Conservation (phyloP, 257 asterid species). For the Forsythia viridissima region DNA sequence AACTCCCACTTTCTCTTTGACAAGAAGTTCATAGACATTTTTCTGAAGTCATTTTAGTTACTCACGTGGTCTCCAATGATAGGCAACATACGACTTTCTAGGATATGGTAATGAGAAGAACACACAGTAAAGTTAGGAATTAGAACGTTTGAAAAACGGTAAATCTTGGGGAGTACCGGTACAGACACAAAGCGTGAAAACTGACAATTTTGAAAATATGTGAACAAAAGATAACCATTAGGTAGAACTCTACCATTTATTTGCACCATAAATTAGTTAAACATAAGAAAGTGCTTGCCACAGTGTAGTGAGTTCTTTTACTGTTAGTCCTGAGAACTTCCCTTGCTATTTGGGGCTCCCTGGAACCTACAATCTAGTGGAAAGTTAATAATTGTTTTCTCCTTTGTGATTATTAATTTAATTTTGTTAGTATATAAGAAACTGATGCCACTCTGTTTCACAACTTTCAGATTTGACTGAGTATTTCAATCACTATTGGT, state of each 20-base stretch:
- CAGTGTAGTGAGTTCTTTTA: too few species aligned
- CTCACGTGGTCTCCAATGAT: background rate
- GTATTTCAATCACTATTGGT: background rate
- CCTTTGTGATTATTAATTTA: background rate
- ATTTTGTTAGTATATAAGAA: background rate
- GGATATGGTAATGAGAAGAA: background rate
- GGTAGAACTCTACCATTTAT: background rate
- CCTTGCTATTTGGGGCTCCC: too few species aligned
- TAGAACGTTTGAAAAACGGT: background rate
- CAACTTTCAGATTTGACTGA: background rate
- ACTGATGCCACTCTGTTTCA: background rate
- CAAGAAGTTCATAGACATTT: constrained; percentile 9
- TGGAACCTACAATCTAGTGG: too few species aligned
- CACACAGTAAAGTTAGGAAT: background rate
- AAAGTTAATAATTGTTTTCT: background rate
- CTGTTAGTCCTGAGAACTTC: too few species aligned
- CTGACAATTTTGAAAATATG: background rate
- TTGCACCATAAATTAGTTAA: background rate
- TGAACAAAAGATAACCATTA: background rate
- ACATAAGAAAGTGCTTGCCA: background rate
- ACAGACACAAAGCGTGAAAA: background rate
- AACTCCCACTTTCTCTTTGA: constrained; percentile 26
- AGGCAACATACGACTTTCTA: background rate
- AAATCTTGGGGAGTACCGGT: background rate
- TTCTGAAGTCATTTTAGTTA: background rate